These are phyloP conservation scores for Phytophthora brassicae DNA, from an alignment of 352 stramenopile genomes.

Conservation along the genomic window DNA sequence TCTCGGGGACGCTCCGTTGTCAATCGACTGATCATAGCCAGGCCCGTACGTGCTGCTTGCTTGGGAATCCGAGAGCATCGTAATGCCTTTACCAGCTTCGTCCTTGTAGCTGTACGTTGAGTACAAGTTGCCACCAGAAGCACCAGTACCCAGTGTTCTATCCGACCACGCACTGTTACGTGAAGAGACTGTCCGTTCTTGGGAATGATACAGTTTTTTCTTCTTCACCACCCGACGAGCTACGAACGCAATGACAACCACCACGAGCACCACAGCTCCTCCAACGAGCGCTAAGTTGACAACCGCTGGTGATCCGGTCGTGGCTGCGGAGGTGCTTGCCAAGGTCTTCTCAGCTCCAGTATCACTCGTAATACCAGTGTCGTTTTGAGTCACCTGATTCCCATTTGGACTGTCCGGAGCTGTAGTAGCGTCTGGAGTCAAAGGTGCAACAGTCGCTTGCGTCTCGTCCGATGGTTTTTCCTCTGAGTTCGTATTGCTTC, in stretches of 20 bases:
- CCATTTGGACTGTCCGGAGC: neutral
- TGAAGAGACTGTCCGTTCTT: constrained; percentile 35
- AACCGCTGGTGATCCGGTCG: constrained; percentile 22
- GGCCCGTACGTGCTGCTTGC: constrained; percentile 26
- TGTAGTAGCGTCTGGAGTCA: neutral
- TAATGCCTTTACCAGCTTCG: constrained; percentile 20
- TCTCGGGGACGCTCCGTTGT: constrained; percentile 16
- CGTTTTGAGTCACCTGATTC: constrained; percentile 10
- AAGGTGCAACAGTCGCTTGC: neutral
- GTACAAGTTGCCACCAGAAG: constrained; percentile 22
- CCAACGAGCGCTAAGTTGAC: constrained; percentile 54
- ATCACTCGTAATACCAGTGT: neutral
- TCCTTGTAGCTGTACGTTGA: constrained; percentile 35
- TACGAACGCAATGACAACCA: constrained; percentile 58
- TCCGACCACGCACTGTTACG: constrained; percentile 25
- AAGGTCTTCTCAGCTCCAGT: constrained; percentile 8
- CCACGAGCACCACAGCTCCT: constrained; percentile 37
- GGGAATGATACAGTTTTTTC: constrained; percentile 30
- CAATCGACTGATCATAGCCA: constrained; percentile 19
- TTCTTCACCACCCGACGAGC: constrained; percentile 33
- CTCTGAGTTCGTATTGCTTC: constrained; percentile 3
- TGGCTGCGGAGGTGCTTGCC: constrained; percentile 8
- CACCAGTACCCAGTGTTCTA: constrained; percentile 18
- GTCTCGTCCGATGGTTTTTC: neutral
- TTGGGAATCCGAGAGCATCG: constrained; percentile 28